These are phyloP conservation scores for Lizanozyma gosingica DNA, from an alignment of 1,139 yeast genomes.

Conservation along the genomic window DNA sequence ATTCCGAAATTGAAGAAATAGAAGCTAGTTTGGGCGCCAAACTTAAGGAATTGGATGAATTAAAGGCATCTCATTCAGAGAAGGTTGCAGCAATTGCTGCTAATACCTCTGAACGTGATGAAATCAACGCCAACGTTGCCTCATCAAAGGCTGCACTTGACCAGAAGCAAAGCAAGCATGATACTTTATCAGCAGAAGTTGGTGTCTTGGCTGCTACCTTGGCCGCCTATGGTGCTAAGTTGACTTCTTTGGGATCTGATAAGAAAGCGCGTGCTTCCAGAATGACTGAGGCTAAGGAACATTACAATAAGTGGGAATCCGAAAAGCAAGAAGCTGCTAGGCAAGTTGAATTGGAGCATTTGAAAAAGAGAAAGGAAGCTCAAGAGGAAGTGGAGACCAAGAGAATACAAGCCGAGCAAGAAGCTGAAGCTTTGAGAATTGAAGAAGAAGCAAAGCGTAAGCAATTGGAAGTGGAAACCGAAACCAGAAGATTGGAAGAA, in stretches of 20 bases:
- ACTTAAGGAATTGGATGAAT: constrained; percentile 29
- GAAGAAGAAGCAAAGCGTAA: constrained; percentile 18
- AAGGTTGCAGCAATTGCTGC: constrained; percentile 29
- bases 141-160: constrained; percentile 24
- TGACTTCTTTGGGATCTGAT: constrained; percentile 30
- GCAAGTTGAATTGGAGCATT: constrained; percentile 31
- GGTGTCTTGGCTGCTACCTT: constrained; percentile 34
- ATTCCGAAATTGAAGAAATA: constrained; percentile 31
- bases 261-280: constrained; percentile 28
- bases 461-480: constrained; percentile 19
- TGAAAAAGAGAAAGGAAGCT: constrained; percentile 38
- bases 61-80: constrained; percentile 31
- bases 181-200: constrained; percentile 33
- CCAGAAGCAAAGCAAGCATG: constrained; percentile 31
- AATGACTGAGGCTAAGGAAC: constrained; percentile 34
- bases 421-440: constrained; percentile 31
- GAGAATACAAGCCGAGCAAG: constrained; percentile 33
- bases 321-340: constrained; percentile 34
- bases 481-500: constrained; percentile 24
- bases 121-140: constrained; percentile 28
- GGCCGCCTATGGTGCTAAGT: constrained; percentile 37
- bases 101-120: constrained; percentile 31
- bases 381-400: constrained; percentile 40
- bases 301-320: constrained; percentile 33
- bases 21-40: constrained; percentile 34